Percentiles rank a stretch among this genome's conserved stretches.
Evolutionary conservation across 2,329 filamentous ascomycete species (phyloP).

Genomic region (Fusarium burgessii): DNA sequence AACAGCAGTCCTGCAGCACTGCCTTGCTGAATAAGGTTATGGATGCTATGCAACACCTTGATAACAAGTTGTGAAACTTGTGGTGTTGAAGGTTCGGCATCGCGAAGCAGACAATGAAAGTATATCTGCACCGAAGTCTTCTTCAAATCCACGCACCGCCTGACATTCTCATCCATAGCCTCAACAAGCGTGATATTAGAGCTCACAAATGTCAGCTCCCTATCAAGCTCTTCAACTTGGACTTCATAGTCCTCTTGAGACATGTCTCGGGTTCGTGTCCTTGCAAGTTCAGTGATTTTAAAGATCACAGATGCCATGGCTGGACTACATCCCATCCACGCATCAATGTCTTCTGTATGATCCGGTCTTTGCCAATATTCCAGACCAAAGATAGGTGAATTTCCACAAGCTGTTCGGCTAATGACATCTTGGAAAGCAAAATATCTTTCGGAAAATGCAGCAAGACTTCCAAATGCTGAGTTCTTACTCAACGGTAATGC

Average conservation of each 20-base stretch:
- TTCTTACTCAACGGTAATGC: constrained; percentile 23
- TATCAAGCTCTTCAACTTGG: constrained; percentile 14
- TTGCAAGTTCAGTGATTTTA: constrained; percentile 60
- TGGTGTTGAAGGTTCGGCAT: constrained; percentile 53
- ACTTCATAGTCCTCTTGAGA: neutral
- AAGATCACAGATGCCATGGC: constrained; percentile 59
- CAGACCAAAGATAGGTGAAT: constrained; percentile 58
- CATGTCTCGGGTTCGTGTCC: constrained; percentile 39
- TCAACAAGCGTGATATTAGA: neutral
- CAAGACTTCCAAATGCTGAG: constrained; percentile 12
- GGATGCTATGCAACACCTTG: constrained; percentile 19
- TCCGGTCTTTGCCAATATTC: constrained; percentile 58
- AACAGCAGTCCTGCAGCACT: constrained; percentile 38
- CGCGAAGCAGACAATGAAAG: constrained; percentile 58
- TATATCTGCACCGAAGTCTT: constrained; percentile 59
- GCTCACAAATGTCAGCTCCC: neutral
- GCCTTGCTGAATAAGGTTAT: constrained; percentile 26
- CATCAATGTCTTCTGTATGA: constrained; percentile 43
- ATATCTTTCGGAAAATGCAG: constrained; percentile 57
- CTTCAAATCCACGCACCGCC: constrained; percentile 48
- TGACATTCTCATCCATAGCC: constrained; percentile 30
- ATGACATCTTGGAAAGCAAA: constrained; percentile 66
- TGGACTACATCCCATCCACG: constrained; percentile 64
- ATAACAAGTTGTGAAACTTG: constrained; percentile 16
- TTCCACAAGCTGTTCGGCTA: constrained; percentile 62